Evolutionary conservation across 2,329 filamentous ascomycete species (phyloP), one percentile per base, ranked within the genome.

Genomic region (Aureobasidium sp.): DNA sequence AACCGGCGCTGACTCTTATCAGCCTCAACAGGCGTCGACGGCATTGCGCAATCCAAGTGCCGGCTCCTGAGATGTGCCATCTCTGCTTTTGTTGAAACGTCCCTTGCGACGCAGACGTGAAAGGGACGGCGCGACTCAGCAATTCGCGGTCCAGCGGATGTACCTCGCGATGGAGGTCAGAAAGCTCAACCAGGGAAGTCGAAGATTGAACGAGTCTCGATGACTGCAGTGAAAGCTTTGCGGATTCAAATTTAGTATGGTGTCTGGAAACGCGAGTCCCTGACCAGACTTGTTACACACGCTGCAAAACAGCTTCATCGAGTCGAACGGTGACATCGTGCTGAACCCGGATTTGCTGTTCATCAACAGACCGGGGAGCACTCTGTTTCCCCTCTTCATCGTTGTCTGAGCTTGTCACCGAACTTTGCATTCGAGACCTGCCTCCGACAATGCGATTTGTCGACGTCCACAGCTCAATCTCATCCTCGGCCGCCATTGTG

Each of bases 391-490:
- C 50, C 5, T 40, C 50, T 11, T 40, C 33, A 4, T 54, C 35
- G 15, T 42, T 21, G 15, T 29, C 35, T 9, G 35, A 54, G 8
- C 15, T 23, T 4, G 35, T 42, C 11, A 23, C 50, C 6, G 50
- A 31, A 13, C 17, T 35, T 21, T 54, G 50, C 9, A 19, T 40
- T 15, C 33, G 21, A n/a, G 50, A 40, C 4, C 35, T 23, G 13
- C 50, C 50, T 29, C 50, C 50, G 10, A 29, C 50, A 21, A 54
- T 40, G 15, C 50, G 35, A 42, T 54, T 54, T 10, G 50, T 40
- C 9, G 50, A 54, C 29, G 50, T 54, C 50, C 50, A 54, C 17
- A 54, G 50, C 50, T 54, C 50, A 9, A 54, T 54, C 25, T 54
- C 50, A n/a, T 54, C 50, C 17, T 54, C 50, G 7, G 50, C 50